A percentile compares a stretch with the other conserved stretches of the same genome.
Evolutionary conservation across 495 filamentous ascomycete species (phyloP).

Genomic region (Penicillium cinerascens): DNA sequence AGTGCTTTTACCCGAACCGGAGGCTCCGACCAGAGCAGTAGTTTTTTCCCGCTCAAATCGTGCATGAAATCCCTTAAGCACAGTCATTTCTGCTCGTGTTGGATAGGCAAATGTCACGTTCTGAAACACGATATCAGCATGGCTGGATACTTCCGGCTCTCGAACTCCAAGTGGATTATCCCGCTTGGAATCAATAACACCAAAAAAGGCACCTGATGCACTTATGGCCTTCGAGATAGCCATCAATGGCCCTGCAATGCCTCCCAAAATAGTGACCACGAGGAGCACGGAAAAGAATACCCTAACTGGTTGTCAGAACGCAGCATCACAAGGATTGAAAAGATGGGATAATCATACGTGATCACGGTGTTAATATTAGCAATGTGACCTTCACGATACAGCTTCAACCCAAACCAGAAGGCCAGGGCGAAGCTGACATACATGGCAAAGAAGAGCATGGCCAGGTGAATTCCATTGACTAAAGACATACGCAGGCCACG

Average conservation of each 20-base stretch:
- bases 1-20: conserved; percentile 79
- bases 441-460: conserved; percentile 34
- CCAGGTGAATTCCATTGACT: conserved; percentile 27
- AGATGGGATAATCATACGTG: conserved; percentile 34
- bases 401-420: conserved; percentile 49
- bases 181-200: conserved; percentile 43
- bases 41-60: conserved; percentile 22
- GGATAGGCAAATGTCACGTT: conserved; percentile 62
- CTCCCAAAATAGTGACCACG: conserved; percentile 36
- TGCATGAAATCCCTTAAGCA: conserved; percentile 41
- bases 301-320: not conserved
- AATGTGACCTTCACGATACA: conserved; percentile 33
- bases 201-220: conserved; percentile 42
- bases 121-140: conserved; percentile 54
- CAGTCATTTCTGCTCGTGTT: conserved; percentile 34
- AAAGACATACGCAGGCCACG: conserved; percentile 41
- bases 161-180: conserved; percentile 33
- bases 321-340: not conserved
- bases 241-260: conserved; percentile 41
- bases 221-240: conserved; percentile 46
- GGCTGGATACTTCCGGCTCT: conserved; percentile 13
- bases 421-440: conserved; percentile 50
- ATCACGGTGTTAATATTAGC: conserved; percentile 46
- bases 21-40: conserved; percentile 46
- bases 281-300: conserved; percentile 11